A percentile compares a stretch with the other conserved stretches of the same genome.
Conservation (phyloP, 768 basidiomycete species). For the Hemileccinum rubropunctum region DNA sequence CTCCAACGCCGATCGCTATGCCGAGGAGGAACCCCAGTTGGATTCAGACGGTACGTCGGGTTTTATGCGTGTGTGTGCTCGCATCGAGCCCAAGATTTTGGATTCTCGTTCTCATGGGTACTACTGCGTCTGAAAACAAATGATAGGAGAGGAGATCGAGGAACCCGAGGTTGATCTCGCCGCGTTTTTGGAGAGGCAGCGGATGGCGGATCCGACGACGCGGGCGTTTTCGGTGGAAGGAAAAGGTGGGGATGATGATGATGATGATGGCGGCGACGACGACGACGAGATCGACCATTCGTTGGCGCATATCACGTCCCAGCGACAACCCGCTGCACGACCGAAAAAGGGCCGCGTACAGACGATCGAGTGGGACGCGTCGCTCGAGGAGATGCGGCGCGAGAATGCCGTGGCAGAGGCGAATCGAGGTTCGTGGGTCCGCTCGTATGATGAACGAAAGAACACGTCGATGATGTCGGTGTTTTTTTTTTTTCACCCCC, state of each 20-base stretch:
- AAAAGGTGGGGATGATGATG: too few species aligned
- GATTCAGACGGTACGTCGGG: conserved; percentile 60
- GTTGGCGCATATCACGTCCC: conserved; percentile 50
- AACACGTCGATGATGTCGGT: too few species aligned
- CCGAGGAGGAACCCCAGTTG: conserved; percentile 64
- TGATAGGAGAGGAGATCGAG: conserved; percentile 53
- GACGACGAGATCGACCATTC: conserved; percentile 55
- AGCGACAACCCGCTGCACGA: conserved; percentile 11
- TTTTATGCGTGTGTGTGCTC: too few species aligned
- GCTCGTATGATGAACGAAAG: too few species aligned
- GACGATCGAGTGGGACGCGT: conserved; percentile 64
- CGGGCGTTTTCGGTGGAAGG: too few species aligned
- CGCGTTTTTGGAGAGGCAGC: conserved; percentile 62
- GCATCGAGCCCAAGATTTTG: too few species aligned
- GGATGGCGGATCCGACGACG: conserved; percentile 37
- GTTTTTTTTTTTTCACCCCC: too few species aligned
- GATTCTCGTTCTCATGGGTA: too few species aligned
- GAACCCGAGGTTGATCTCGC: conserved; percentile 77
- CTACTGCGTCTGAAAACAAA: too few species aligned
- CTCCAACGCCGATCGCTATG: conserved; percentile 73
- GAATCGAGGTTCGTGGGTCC: conserved; percentile 52
- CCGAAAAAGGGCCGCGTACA: conserved; percentile 63
- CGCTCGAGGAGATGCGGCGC: conserved; percentile 60
- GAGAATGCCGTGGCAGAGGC: conserved; percentile 78
- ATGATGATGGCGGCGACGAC: too few species aligned